Conservation (phyloP, 805 yeast species). For the Metschnikowia colocasiae region DNA sequence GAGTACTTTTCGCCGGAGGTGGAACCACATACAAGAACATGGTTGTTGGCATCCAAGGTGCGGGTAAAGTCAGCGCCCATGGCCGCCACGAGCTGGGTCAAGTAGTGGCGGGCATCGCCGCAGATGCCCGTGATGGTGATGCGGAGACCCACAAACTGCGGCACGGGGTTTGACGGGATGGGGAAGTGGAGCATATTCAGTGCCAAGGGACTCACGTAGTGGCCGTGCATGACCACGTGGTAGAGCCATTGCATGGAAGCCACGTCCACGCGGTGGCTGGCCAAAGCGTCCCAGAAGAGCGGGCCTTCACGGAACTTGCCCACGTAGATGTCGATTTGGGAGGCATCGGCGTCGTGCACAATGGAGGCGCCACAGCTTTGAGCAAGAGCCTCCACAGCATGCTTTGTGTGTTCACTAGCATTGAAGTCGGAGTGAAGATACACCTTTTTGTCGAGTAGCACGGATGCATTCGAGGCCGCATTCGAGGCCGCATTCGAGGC, state of each 20-base stretch:
- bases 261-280: slow-evolving; percentile 33
- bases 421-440: slow-evolving; percentile 54
- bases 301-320: slow-evolving; percentile 62
- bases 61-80: slow-evolving; percentile 77
- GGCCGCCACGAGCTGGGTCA: slow-evolving; percentile 57
- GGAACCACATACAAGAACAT: slow-evolving; percentile 67
- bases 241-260: slow-evolving; percentile 80
- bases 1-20: slow-evolving; percentile 70
- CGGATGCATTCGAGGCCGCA: too few species aligned
- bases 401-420: slow-evolving; percentile 42
- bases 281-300: slow-evolving; percentile 47
- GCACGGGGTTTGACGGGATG: slow-evolving; percentile 47
- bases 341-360: slow-evolving; percentile 19
- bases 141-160: slow-evolving; percentile 49
- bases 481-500: too few species aligned
- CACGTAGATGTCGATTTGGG: slow-evolving; percentile 42
- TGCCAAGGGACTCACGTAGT: slow-evolving; percentile 53
- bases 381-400: slow-evolving; percentile 44
- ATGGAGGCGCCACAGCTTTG: slow-evolving; percentile 54
- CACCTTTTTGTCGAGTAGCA: slow-evolving; percentile 36
- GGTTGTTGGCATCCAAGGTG: slow-evolving; percentile 59
- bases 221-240: slow-evolving; percentile 52
- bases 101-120: slow-evolving; percentile 77
- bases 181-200: slow-evolving; percentile 71
- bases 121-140: slow-evolving; percentile 76